Evolutionary conservation across 352 stramenopile genomes (phyloP), one percentile per base, ranked within the genome.

Genomic region (Plasmopara viticola): DNA sequence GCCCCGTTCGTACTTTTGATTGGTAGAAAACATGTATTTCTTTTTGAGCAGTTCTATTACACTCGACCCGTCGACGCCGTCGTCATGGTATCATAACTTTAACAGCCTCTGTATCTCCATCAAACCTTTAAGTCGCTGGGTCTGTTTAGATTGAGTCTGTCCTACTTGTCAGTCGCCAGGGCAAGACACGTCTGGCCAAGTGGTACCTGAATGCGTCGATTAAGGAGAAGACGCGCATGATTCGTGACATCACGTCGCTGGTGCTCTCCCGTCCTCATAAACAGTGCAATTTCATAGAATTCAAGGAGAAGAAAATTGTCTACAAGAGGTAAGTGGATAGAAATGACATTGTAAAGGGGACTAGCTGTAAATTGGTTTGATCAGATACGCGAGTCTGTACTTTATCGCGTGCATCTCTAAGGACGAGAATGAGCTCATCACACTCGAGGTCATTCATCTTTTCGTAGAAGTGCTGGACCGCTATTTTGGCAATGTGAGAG

Each of bases 381-480:
- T 48, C 58, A 94, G 86, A 59, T 98, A 98, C 69, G 95, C 95
- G 46, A 97, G 90, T 73, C 72, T 98, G 50, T 99, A 97, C 78
- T 99, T 99, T 77, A 95, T 98, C 40, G 87, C 94, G 44, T 90
- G 89, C 51, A 96, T 98, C 58, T 95, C 91, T 30, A 88, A 94
- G 60, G 90, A 96, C 56, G 94, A 97, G 68, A 99, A 99, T 71
- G 96, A 99, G 65, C 75, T 99, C 20, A 95, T 98, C 64, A 95
- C 95, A 39, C 86, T 99, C 49, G 96, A 99, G 64, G 81, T 95
- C 55, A 98, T 99, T 65, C 96, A 99, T 70, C 78, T 98, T 47
- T 99, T 97, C 68, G 96, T 99, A 41, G 96, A 99, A 77, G 90
- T 98, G 49, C 80, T 99, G 35, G 96, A 99, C 66, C 90, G 92